These are phyloP conservation scores for Cystobasidium pallidum DNA, from an alignment of 1,284 basidiomycete genomes.

Conservation along the genomic window DNA sequence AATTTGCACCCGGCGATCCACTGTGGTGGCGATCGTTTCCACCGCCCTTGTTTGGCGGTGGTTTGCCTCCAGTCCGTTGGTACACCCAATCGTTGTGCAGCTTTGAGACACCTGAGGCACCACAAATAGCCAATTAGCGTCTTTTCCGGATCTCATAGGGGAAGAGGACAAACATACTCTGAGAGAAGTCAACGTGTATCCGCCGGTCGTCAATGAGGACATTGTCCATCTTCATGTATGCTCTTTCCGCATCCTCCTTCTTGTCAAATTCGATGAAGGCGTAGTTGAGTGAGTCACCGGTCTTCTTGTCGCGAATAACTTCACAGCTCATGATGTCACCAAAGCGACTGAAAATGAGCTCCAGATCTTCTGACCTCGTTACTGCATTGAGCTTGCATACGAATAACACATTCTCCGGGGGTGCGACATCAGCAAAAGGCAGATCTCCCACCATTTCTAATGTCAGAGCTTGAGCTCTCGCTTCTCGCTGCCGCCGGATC, in stretches of 20 bases:
- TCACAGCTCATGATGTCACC: constrained; percentile 96
- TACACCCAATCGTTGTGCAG: constrained; percentile 60
- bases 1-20: neutral
- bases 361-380: constrained; percentile 91
- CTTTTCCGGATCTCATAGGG: neutral
- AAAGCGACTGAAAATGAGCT: constrained; percentile 95
- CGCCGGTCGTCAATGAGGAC: constrained; percentile 97
- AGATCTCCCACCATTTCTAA: constrained; percentile 99
- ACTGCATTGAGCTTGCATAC: constrained; percentile 98
- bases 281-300: constrained; percentile 94
- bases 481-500: constrained; percentile 77
- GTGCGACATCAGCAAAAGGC: constrained; percentile 95
- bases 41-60: constrained; percentile 52
- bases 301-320: constrained; percentile 92
- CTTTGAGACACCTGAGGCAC: constrained; percentile 72
- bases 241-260: constrained; percentile 89
- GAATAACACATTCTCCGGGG: constrained; percentile 97
- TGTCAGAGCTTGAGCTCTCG: constrained; percentile 88
- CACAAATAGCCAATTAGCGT: constrained; percentile 54
- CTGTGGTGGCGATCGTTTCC: constrained; percentile 21
- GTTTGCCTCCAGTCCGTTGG: constrained; percentile 53
- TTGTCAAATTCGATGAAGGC: constrained; percentile 99
- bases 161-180: constrained; percentile 60
- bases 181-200: constrained; percentile 93
- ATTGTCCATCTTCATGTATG: constrained; percentile 99